Base-by-base conservation (phyloP, 805 yeast species). In the Zygotorulaspora sp. region DNA sequence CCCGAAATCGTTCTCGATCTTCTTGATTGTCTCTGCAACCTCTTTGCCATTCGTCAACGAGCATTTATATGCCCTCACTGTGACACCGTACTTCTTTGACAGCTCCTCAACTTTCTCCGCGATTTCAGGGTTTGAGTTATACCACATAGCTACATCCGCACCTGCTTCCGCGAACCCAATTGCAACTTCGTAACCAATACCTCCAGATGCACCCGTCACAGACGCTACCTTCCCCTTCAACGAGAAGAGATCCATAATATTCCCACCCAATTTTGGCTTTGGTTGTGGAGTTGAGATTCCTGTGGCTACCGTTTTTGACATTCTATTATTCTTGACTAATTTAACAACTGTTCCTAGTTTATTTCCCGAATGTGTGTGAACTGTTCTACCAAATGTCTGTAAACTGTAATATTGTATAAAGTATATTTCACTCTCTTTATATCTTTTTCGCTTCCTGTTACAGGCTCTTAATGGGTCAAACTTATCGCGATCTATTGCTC, bases 151-250 rank as follows among this genome's bases (percentile, higher is more conserved):
- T 26, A 87, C 75, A 45, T 82, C 83, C 6, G 94, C 95, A 35
- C 95, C 95, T 4, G 90, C 90, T 65, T 84, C 89, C 36, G 88
- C 83, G 52, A 70, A 84, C 2, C 86, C 88, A 59, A 78, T 83
- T 30, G 94, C 92, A 20, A 83, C 83, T 4, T 83, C 85, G 50
- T 62, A 74, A 11, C 95, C 95, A 48, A 86, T 85, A 27, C 95
- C 95, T 31, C 82, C 70, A 12, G 89, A 78, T 10, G 86, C 83
- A 29, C 95, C 95, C 11, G 92, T 83, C 41, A 85, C 74, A 4
- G 84, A 76, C 19, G 92, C 90, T 9, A 80, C 81, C 62, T 83
- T 85, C 16, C 92, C 94, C 63, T 79, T 80, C 44, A 86, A 71
- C 3, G 85, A 79, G 62, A 86, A 84, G 45, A 82, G 67, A 45